A percentile compares a stretch with the other conserved stretches of the same genome.
Conservation (phyloP, 495 filamentous ascomycete genomes). For the Aspergillus biplanus region DNA sequence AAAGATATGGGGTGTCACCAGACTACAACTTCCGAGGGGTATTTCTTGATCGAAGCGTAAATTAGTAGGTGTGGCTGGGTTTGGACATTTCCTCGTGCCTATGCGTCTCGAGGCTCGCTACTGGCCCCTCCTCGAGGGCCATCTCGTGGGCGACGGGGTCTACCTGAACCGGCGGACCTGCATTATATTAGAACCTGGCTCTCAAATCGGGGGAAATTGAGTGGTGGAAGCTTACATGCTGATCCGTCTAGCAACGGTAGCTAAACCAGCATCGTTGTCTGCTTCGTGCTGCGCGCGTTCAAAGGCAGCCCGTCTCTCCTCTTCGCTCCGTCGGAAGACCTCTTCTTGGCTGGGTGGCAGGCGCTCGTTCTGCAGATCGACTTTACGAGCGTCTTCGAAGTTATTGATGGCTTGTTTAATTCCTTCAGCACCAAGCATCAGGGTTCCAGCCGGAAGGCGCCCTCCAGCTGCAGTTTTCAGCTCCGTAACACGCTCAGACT, state of each 20-base stretch:
- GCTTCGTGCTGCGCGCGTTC: slow-evolving; percentile 84
- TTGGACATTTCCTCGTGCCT: slow-evolving; percentile 12
- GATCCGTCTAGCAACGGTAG: slow-evolving; percentile 82
- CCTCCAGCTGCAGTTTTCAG: slow-evolving; percentile 96
- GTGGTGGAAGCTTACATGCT: slow-evolving; percentile 77
- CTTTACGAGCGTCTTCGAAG: slow-evolving; percentile 97
- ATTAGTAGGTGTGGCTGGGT: slow-evolving; percentile 13
- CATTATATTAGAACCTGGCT: slow-evolving; percentile 10
- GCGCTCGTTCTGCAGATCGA: slow-evolving; percentile 95
- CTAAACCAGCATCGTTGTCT: slow-evolving; percentile 85
- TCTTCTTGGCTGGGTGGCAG: slow-evolving; percentile 92
- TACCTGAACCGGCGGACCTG: slow-evolving; percentile 47
- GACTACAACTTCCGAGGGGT: slow-evolving; percentile 16
- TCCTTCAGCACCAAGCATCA: slow-evolving; percentile 97
- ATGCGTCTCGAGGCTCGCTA: slow-evolving; percentile 20
- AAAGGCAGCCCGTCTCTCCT: slow-evolving; percentile 78
- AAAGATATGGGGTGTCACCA: slow-evolving; percentile 19
- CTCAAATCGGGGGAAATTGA: background rate
- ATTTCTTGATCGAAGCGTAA: slow-evolving; percentile 4
- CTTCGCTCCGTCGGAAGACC: slow-evolving; percentile 75
- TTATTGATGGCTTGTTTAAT: slow-evolving; percentile 98
- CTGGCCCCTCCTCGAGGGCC: slow-evolving; percentile 26
- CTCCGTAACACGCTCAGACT: slow-evolving; percentile 95
- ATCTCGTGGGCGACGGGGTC: slow-evolving; percentile 40
- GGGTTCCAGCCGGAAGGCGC: slow-evolving; percentile 88